Base-by-base conservation (phyloP, 2,329 filamentous ascomycete genomes). In the Helotiales sp. region DNA sequence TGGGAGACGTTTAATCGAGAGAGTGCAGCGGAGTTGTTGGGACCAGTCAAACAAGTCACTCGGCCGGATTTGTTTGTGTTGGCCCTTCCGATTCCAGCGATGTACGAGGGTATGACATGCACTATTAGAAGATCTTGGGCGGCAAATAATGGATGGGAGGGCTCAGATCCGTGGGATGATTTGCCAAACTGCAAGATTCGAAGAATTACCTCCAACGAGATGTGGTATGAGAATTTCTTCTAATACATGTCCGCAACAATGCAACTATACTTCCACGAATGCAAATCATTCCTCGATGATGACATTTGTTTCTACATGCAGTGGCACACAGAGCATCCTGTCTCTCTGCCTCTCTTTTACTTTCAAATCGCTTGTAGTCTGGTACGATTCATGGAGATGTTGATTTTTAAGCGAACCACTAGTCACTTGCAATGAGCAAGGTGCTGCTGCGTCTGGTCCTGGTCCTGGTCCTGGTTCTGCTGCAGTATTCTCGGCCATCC, bases 91-190 rank as follows among this genome's bases (percentile, higher is more conserved):
- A 40, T 57, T 57, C 30, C 47, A 28, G 49, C 49, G 40, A 57
- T 57, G 49, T 20, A 43, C n/a, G 49, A 63, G 50, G 61, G 50
- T 6, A 63, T 63, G 28, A 7, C 32, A 26, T 17, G n/a, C n/a
- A n/a, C 11, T 54, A 20, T 37, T 17, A 52, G 49, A 20, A 17
- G 28, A 28, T 40, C 45, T 22, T 54, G 34, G 47, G 49, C n/a
- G 30, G 28, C 61, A 54, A 63, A 15, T 17, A 57, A 45, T 43
- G 49, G 49, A 20, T 63, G 32, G 49, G 13, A 37, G 11, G 49
- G 49, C 50, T 57, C 49, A 45, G 61, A 63, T 63, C 61, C 61
- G 34, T 57, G 61, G 61, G 37, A 63, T 40, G 49, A 63, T 63
- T 50, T 63, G n/a, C 58, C 40, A 61, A 63, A 55, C n/a, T 63